Base-by-base conservation (phyloP, 139 green algal species). In the Chlorella sorokiniana region DNA sequence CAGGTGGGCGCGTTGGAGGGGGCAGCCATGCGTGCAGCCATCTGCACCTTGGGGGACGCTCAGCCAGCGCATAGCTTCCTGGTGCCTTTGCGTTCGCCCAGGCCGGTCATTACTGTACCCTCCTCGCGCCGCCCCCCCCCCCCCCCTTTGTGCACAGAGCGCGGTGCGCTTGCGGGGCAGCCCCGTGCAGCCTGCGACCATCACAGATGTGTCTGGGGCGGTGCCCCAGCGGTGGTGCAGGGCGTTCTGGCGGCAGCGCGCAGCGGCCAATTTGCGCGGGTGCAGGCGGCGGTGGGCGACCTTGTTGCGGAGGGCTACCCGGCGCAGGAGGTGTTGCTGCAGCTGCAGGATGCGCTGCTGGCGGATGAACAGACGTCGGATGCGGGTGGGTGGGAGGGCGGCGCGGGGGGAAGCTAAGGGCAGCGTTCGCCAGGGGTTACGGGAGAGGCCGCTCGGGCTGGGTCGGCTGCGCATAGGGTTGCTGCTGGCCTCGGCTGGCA, bases 231-330 rank as follows among this genome's bases (percentile, higher is more conserved):
- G 31, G 82, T 77, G 54, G 75, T 84, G 40, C 18, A 45, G 22
- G 59, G n/a, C 0, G 71, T 94, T 48, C 52, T 92, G 77, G 38
- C 63, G 40, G 82, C 85, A 1, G 90, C 84, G 63, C 77, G 63
- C 52, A 68, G 14, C 8, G 41, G 48, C 18, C 23, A 42, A 14
- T 91, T 91, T 70, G 35, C 54, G n/a, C 29, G 72, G 25, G 33
- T 92, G 10, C 87, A 94, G 73, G 3, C 40, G 31, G 79, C 76
- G 27, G 88, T 96, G 52, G 85, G 56, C 0, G 80, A 92, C 59
- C 76, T 93, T 40, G 93, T 97, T 23, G 86, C 89, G 1, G 93
- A 96, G n/a, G 94, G 95, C 41, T 97, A 91, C 73, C 87, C 90
- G 10, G 87, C 85, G 16, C 89, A 90, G 68, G 81, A 87, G 51